Conservation (phyloP, 768 basidiomycete genomes). For the Guyanaporus albipodus region DNA sequence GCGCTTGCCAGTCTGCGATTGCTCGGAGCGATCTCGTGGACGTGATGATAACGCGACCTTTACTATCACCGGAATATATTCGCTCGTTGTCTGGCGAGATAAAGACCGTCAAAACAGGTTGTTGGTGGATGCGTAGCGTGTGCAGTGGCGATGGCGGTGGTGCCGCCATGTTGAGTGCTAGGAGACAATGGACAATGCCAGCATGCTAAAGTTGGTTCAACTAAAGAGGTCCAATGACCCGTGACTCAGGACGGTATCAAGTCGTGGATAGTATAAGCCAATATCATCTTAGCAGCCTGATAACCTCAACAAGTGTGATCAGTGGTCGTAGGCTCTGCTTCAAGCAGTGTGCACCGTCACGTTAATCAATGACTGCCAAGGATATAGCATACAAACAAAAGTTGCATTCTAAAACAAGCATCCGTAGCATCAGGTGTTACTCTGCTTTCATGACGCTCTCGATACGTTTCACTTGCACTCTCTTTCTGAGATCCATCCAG, state of each 20-base stretch:
- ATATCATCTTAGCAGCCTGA: too few relatives aligned
- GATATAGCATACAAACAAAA: too few relatives aligned
- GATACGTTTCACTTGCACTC: slow-evolving; percentile 66
- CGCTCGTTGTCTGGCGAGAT: slow-evolving; percentile 73
- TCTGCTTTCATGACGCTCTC: slow-evolving; percentile 78
- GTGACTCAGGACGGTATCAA: too few relatives aligned
- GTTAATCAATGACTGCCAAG: too few relatives aligned
- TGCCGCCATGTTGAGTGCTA: neutral
- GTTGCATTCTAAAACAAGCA: neutral
- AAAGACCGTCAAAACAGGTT: slow-evolving; percentile 55
- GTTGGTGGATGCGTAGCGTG: slow-evolving; percentile 68
- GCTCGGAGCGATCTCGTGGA: slow-evolving; percentile 76
- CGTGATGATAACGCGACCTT: slow-evolving; percentile 73
- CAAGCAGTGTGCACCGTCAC: too few relatives aligned
- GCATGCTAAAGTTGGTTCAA: too few relatives aligned
- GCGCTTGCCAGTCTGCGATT: slow-evolving; percentile 71
- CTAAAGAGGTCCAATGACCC: too few relatives aligned
- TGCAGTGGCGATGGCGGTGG: slow-evolving; percentile 63
- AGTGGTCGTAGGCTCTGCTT: too few relatives aligned
- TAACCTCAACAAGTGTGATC: too few relatives aligned
- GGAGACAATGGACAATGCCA: too few relatives aligned
- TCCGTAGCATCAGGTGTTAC: slow-evolving; percentile 23
- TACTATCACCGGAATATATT: slow-evolving; percentile 81
- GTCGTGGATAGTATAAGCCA: too few relatives aligned
- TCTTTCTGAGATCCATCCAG: slow-evolving; percentile 49